These are phyloP conservation scores for Ascochyta viciae-villosae DNA, from an alignment of 2,329 filamentous ascomycete genomes.

Conservation along the genomic window DNA sequence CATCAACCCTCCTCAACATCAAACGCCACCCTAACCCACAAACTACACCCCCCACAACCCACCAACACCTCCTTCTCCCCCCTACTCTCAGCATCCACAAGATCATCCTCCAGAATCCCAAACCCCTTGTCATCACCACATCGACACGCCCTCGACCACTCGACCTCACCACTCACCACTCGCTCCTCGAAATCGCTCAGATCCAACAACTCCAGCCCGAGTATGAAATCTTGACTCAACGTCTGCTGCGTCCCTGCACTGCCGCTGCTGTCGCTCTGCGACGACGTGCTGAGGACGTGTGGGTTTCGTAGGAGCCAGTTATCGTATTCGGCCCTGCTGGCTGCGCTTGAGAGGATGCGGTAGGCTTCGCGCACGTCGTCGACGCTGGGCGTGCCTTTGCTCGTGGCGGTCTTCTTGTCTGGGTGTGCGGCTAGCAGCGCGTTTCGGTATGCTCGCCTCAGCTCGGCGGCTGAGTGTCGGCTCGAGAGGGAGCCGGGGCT, in stretches of 20 bases:
- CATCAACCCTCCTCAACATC: conserved; percentile 54
- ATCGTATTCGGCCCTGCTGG: conserved; percentile 53
- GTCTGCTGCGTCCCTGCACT: neutral
- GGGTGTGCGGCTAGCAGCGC: conserved; percentile 66
- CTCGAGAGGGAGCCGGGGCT: neutral
- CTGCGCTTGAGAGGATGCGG: conserved; percentile 57
- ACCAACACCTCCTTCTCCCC: conserved; percentile 66
- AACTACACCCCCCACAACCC: conserved; percentile 68
- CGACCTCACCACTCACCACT: conserved; percentile 13
- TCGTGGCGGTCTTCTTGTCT: conserved; percentile 54
- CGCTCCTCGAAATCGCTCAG: conserved; percentile 57
- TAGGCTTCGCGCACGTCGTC: conserved; percentile 68
- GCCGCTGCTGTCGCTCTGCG: neutral
- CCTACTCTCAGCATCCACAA: conserved; percentile 58
- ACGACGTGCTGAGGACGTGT: conserved; percentile 1
- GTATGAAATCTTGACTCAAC: conserved; percentile 38
- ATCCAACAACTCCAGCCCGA: conserved; percentile 65
- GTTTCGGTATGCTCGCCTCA: conserved; percentile 59
- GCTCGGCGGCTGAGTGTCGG: conserved; percentile 10
- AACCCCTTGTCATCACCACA: conserved; percentile 67
- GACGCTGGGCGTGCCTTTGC: conserved; percentile 51
- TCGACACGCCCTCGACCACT: conserved; percentile 63
- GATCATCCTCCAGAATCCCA: conserved; percentile 60
- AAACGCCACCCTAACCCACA: conserved; percentile 68
- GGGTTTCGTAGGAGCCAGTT: conserved; percentile 24